These are phyloP conservation scores for Pseudotsuga menziesii DNA, from an alignment of 75 land plant species.

Conservation along the genomic window DNA sequence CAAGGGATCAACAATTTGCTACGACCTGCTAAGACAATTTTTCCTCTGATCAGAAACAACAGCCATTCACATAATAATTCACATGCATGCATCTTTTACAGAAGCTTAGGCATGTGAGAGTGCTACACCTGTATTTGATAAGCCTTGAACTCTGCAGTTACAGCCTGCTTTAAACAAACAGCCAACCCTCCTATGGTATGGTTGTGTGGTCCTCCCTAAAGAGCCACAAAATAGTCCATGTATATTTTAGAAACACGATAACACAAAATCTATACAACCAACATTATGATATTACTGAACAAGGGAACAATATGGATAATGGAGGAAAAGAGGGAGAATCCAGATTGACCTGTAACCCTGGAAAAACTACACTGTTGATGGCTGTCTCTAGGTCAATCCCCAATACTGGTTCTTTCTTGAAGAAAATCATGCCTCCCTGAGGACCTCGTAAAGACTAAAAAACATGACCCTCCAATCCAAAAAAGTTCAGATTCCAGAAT, in stretches of 20 bases:
- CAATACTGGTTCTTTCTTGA: conserved; percentile 67
- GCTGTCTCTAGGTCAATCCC: conserved; percentile 79
- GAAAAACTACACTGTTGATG: conserved; percentile 91
- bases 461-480: not conserved
- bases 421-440: conserved; percentile 95
- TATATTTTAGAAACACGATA: not conserved
- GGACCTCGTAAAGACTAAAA: conserved; percentile 91
- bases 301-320: not conserved
- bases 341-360: conserved; percentile 76
- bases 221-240: not conserved
- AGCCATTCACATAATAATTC: not conserved
- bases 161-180: conserved; percentile 80
- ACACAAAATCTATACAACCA: not conserved
- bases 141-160: conserved; percentile 61
- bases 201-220: conserved; percentile 96
- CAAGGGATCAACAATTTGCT: conserved; percentile 80
- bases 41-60: not conserved
- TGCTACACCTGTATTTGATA: conserved; percentile 70
- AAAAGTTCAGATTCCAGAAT: not conserved
- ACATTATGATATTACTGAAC: not conserved
- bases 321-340: not conserved
- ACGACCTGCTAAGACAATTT: conserved; percentile 45
- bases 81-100: not conserved
- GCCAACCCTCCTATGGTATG: conserved; percentile 93
- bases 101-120: not conserved